A percentile compares a stretch with the other conserved stretches of the same genome.
Evolutionary conservation across 108 stramenopile genomes (phyloP).

Genomic region (Skeletonema potamos): DNA sequence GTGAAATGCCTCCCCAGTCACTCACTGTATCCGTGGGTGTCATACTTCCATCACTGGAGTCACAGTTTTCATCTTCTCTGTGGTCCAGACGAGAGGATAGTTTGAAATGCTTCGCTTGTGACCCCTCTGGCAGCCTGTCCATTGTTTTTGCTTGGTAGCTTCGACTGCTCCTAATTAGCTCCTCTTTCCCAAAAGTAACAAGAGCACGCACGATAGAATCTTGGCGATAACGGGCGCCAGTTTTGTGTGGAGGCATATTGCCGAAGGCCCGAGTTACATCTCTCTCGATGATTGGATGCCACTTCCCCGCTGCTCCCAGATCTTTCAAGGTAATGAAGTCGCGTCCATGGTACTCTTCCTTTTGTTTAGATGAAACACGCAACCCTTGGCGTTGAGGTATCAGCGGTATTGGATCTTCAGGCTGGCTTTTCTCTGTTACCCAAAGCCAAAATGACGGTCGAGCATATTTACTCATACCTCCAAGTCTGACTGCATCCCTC

Average conservation of each 20-base stretch:
- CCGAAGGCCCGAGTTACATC: conserved; percentile 84
- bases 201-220: conserved; percentile 87
- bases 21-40: conserved; percentile 81
- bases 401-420: conserved; percentile 38
- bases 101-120: conserved; percentile 44
- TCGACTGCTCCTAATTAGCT: conserved; percentile 62
- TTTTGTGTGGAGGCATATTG: conserved; percentile 89
- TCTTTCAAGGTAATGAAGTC: conserved; percentile 49
- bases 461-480: conserved; percentile 75
- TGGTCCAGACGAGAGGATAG: conserved; percentile 32
- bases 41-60: conserved; percentile 45
- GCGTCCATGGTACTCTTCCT: background rate
- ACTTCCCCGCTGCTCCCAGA: conserved; percentile 63
- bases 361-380: background rate
- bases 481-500: conserved; percentile 76
- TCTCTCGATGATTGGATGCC: conserved; percentile 81
- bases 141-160: conserved; percentile 47
- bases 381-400: conserved; percentile 24
- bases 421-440: conserved; percentile 67
- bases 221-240: conserved; percentile 61
- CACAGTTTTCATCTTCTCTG: conserved; percentile 16
- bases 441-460: conserved; percentile 88
- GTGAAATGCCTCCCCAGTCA: conserved; percentile 84
- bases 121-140: conserved; percentile 63
- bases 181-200: conserved; percentile 77